Evolutionary conservation across 2,329 filamentous ascomycete genomes (phyloP), one percentile per base, ranked within the genome.

Genomic region (Neonectria coccinea): DNA sequence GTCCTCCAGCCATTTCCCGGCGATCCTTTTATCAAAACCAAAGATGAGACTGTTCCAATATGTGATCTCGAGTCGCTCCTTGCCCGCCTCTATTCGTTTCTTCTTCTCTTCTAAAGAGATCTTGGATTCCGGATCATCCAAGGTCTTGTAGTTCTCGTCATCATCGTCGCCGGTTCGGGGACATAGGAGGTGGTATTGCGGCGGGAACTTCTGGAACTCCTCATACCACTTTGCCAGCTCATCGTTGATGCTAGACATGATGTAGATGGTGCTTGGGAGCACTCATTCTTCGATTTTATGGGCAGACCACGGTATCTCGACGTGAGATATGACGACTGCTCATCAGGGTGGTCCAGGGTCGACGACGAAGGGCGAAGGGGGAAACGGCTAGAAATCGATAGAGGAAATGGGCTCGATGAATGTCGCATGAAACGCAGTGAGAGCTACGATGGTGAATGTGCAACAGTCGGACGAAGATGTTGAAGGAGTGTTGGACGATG

Each of bases 1-100:
- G 67, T 87, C 85, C 14, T 84, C 80, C 45, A 89, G 82, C 79
- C 90, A 86, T 64, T 84, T 82, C 29, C 86, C 86, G 3, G 87
- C 86, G 55, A 87, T 84, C 52, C 88, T 86, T 53, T 86, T 83
- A 59, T 85, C 86, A 66, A 92, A 88, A 18, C 90, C 91, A 59
- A 93, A 83, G 14, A 94, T 86, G 45, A 92, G 82, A 66, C 90
- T 89, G 64, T 88, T 91, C 74, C 87, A 88, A 67, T 92, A 88
- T 55, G 90, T 89, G 33, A 88, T 83, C 66, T 89, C 82, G 64
- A 89, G 82, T 33, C 91, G 85, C 9, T 79, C 74, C 36, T 84
- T 81, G 14, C 85, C 86, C 61, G 89, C 83, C 55, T 84, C 73
- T 20, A 92, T 86, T 8, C 86, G 81, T 45, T 79, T 73, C 53